A percentile compares a stretch with the other conserved stretches of the same genome.
Conservation (phyloP, 1,139 yeast species). For the Scheffersomyces illinoinensis region DNA sequence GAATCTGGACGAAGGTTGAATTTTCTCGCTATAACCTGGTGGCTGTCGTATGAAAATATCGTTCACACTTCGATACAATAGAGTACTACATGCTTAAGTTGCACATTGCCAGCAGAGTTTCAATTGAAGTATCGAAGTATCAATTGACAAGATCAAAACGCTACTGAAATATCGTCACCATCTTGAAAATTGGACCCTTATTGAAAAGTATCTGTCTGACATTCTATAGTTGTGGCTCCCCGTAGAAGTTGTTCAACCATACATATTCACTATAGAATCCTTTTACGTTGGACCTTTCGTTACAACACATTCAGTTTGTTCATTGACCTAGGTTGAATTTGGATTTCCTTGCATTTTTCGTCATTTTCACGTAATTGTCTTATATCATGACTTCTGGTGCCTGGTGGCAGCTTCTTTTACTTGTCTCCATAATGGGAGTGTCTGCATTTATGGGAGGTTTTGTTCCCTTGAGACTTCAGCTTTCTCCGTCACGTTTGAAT, state of each 20-base stretch:
- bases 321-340: neutral
- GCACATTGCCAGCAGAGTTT: neutral
- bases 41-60: neutral
- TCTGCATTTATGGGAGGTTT: constrained; percentile 35
- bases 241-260: neutral
- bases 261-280: neutral
- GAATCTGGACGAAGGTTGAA: neutral
- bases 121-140: neutral
- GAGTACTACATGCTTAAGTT: neutral
- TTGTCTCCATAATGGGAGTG: constrained; percentile 28
- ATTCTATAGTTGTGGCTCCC: neutral
- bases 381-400: neutral
- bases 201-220: neutral
- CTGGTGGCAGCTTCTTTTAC: constrained; percentile 8
- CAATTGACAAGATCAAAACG: neutral
- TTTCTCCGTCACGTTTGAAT: constrained; percentile 17
- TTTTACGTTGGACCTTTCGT: neutral
- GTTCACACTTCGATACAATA: neutral
- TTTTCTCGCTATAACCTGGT: neutral
- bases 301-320: neutral
- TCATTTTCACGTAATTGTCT: neutral
- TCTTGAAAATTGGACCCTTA: neutral
- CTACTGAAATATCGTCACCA: neutral
- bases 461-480: constrained; percentile 26
- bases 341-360: neutral